A percentile compares a stretch with the other conserved stretches of the same genome.
These are phyloP conservation scores for Fusarium oxysporum DNA, from an alignment of 2,329 filamentous ascomycete genomes.

Conservation along the genomic window DNA sequence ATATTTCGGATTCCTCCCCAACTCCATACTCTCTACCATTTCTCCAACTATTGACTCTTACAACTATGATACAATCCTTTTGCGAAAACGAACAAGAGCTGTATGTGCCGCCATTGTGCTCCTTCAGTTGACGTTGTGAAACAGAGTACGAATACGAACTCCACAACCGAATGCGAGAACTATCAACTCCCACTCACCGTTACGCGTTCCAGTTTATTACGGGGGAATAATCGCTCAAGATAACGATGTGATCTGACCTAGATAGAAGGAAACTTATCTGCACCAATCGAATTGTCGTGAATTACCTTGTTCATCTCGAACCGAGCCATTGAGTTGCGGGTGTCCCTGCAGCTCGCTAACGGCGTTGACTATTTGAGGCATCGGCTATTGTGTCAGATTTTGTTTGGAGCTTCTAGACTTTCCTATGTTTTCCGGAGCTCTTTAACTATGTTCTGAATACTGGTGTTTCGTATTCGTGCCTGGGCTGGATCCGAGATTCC, in stretches of 20 bases:
- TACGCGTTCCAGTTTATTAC: not conserved
- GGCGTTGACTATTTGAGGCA: not conserved
- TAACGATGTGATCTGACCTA: constrained; percentile 24
- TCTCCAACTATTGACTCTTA: not conserved
- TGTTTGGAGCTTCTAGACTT: not conserved
- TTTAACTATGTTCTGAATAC: accelerated
- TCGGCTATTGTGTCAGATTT: not conserved
- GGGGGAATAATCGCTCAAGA: not conserved
- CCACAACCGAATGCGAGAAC: constrained; percentile 29
- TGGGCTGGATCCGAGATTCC: not conserved
- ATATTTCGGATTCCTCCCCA: not conserved
- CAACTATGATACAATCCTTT: not conserved
- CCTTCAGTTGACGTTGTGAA: not conserved
- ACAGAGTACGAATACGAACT: constrained; percentile 29
- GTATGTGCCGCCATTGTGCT: not conserved
- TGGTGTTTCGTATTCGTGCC: not conserved
- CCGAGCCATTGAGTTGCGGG: not conserved
- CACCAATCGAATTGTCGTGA: not conserved
- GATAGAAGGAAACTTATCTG: not conserved
- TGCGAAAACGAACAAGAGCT: constrained; percentile 38
- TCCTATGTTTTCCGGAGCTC: not conserved
- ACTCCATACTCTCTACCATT: not conserved
- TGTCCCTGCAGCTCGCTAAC: constrained; percentile 3
- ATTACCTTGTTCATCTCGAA: not conserved
- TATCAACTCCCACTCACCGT: not conserved